Base-by-base conservation (phyloP, 1,139 yeast genomes). In the Diutina catenulata region DNA sequence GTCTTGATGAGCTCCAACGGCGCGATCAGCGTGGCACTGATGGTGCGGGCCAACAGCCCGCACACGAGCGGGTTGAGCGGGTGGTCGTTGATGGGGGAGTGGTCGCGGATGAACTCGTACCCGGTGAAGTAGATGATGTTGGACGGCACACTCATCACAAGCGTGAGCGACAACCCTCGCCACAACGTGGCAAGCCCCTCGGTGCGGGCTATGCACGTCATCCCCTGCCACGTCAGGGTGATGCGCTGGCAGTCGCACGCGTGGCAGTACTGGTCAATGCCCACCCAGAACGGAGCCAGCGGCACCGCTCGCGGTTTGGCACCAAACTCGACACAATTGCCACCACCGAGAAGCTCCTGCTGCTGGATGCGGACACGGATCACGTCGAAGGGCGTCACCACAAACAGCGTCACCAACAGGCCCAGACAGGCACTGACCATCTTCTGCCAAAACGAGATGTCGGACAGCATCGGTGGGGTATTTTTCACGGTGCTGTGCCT, bases 111-210 rank as follows among this genome's bases (percentile, higher is more conserved):
- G 43, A 80, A 73, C 49, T 91, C 99, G 53, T 91, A 91, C 0
- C 97, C 95, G 3, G 94, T 82, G 59, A 87, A 91, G 53, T 91
- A 93, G 6, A 91, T 91, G 41, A 91, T 83, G 50, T 88, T 91
- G 1, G 96, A 74, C 0, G 99, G 99, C 0, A 88, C 64, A 0
- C 96, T 86, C 95, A 91, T 93, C 18, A 86, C 46, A 22, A 91
- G 59, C 0, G 94, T 86, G 22, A 91, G 57, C 0, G 93, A 74
- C 26, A 93, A 68, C 0, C 98, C 98, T 38, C 98, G 63, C 94
- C 96, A 91, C 16, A 93, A 63, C 0, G 95, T 80, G 1, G 68
- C 42, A 0, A 75, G 27, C 0, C 98, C 98, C 56, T 91, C 98
- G 33, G 71, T 64, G 24, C 67, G 61, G 2, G 77, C 67, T 23